Conservation (phyloP, 1,284 basidiomycete genomes). For the Puccinia triticina region DNA sequence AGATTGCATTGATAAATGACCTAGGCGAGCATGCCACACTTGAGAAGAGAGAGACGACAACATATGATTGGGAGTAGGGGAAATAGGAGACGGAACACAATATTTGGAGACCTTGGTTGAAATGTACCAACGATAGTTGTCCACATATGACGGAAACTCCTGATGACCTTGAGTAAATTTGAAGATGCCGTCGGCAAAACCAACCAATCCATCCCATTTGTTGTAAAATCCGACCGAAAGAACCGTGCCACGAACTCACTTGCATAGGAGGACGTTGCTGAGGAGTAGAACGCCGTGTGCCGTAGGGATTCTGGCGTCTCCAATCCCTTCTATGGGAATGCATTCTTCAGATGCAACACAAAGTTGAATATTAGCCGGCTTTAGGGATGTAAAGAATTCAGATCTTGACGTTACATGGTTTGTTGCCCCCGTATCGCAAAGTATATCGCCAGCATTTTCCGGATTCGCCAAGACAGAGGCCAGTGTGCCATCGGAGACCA, state of each 20-base stretch:
- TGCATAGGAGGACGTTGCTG: neutral
- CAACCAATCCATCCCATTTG: neutral
- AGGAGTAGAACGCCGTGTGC: neutral
- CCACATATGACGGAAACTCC: neutral
- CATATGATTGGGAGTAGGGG: neutral
- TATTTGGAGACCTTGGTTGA: neutral
- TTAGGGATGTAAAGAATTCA: neutral
- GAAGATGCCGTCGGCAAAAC: neutral
- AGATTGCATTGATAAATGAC: neutral
- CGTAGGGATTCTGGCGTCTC: too few relatives aligned
- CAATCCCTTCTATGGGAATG: neutral
- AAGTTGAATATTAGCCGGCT: neutral
- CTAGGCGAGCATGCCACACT: slow-evolving; percentile 1
- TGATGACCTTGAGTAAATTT: neutral
- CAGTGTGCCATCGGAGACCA: neutral
- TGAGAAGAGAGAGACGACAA: neutral
- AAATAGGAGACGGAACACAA: neutral
- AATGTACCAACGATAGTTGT: neutral
- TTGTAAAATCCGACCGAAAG: neutral
- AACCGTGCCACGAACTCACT: neutral
- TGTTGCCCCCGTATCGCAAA: too few relatives aligned
- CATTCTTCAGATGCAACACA: neutral
- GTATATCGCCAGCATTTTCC: too few relatives aligned
- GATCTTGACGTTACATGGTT: too few relatives aligned
- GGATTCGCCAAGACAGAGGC: neutral